phyloP scores from a whole-genome alignment of 78 protist genomes.

The Planoprotostelium fungivorum region DNA sequence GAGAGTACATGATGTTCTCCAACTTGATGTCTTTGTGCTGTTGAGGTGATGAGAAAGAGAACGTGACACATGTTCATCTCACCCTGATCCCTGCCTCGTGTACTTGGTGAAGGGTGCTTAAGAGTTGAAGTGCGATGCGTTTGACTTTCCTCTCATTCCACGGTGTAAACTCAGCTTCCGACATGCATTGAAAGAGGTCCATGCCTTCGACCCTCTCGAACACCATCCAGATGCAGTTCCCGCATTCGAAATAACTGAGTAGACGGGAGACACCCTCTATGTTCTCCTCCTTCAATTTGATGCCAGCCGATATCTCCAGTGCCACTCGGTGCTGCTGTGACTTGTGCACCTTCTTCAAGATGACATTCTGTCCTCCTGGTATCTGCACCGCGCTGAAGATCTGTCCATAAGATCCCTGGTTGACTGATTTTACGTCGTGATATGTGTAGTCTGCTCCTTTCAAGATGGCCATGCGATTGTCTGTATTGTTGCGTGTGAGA shows the following conservation, averaged over 20 bases:
- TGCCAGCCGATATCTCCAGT: neutral
- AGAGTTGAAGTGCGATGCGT: neutral
- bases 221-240: neutral
- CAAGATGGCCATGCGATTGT: neutral
- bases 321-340: neutral
- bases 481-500: no score
- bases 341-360: neutral
- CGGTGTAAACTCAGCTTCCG: neutral
- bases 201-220: neutral
- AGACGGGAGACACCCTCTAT: neutral
- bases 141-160: neutral
- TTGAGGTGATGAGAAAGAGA: neutral
- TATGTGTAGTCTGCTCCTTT: neutral
- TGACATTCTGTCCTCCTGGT: neutral
- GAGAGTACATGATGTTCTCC: neutral
- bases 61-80: neutral
- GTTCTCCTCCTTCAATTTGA: neutral
- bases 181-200: neutral
- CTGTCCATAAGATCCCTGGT: neutral
- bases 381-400: neutral
- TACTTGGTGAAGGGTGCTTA: neutral
- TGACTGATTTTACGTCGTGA: neutral
- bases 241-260: neutral
- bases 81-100: neutral
- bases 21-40: neutral